These are phyloP conservation scores for Pestalotiopsis sp. DNA, from an alignment of 2,329 filamentous ascomycete genomes.

Conservation along the genomic window DNA sequence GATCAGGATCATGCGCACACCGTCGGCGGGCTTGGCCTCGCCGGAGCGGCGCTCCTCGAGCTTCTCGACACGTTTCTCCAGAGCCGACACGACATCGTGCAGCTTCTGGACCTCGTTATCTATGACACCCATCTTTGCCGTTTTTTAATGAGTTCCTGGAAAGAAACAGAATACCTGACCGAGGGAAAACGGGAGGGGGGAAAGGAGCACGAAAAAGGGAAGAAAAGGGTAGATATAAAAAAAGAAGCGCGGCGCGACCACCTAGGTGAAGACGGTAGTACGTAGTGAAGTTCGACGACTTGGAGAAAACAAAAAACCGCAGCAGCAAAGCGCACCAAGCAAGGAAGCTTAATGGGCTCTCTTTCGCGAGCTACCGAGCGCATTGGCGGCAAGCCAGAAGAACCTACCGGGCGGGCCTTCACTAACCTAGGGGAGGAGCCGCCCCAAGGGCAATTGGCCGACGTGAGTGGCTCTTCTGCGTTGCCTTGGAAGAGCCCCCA, in stretches of 20 bases:
- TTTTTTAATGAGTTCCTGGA: neutral
- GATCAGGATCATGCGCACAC: constrained; percentile 96
- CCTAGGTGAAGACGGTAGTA: constrained; percentile 18
- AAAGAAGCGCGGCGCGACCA: constrained; percentile 9
- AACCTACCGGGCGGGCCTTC: neutral
- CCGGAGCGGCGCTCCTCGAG: constrained; percentile 76
- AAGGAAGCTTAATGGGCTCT: neutral
- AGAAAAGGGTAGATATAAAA: constrained; percentile 17
- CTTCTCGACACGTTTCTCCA: constrained; percentile 84
- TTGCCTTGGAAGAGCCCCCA: neutral
- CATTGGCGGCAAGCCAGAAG: neutral
- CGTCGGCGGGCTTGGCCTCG: constrained; percentile 58
- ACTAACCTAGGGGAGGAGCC: neutral
- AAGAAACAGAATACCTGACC: constrained; percentile 23
- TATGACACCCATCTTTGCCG: constrained; percentile 79
- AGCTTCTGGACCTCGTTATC: constrained; percentile 84
- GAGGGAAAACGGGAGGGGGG: constrained; percentile 21
- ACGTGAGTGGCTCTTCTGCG: neutral
- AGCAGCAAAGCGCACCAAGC: neutral
- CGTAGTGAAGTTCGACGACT: neutral
- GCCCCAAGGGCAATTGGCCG: neutral
- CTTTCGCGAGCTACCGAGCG: neutral
- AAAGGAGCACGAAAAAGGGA: constrained; percentile 24
- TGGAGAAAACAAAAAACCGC: constrained; percentile 1
- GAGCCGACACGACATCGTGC: constrained; percentile 79